These are phyloP conservation scores for Blumeriella jaapii DNA, from an alignment of 2,329 filamentous ascomycete species.

Conservation along the genomic window DNA sequence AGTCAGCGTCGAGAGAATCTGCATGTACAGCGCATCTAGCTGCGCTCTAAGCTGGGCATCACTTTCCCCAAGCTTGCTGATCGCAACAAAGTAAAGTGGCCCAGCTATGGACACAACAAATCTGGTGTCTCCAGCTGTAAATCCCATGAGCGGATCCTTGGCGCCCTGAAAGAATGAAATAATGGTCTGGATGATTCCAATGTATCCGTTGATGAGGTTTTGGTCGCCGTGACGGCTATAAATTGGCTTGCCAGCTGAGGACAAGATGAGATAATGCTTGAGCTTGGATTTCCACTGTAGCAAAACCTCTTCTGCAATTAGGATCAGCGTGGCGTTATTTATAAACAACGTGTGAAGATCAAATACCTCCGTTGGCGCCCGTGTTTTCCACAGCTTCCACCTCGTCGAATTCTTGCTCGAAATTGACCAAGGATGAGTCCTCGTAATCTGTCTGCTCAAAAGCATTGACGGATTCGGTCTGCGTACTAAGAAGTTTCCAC, in stretches of 20 bases:
- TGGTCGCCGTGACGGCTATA: conserved; percentile 92
- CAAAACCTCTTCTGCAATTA: conserved; percentile 35
- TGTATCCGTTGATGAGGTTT: conserved; percentile 80
- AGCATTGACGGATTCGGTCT: conserved; percentile 46
- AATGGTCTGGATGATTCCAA: conserved; percentile 92
- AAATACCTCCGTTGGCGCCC: conserved; percentile 46
- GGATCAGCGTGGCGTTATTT: not conserved
- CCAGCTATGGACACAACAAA: conserved; percentile 82
- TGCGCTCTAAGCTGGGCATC: conserved; percentile 79
- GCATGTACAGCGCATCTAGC: conserved; percentile 92
- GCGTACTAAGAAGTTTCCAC: conserved; percentile 55
- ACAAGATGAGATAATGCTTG: conserved; percentile 95
- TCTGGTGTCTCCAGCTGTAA: conserved; percentile 74
- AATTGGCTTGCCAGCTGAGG: conserved; percentile 91
- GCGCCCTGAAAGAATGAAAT: conserved; percentile 90
- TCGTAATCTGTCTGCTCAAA: conserved; percentile 43
- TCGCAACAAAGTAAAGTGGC: conserved; percentile 84
- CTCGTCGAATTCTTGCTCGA: conserved; percentile 67
- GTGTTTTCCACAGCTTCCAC: conserved; percentile 48
- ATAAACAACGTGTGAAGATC: conserved; percentile 6
- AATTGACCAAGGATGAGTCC: conserved; percentile 50
- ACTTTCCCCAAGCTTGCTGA: conserved; percentile 85
- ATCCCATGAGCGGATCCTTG: conserved; percentile 66
- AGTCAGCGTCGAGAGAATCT: conserved; percentile 90
- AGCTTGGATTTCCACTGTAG: conserved; percentile 78